These are phyloP conservation scores for Penicillium sp. DNA, from an alignment of 2,329 filamentous ascomycete species.

Conservation along the genomic window DNA sequence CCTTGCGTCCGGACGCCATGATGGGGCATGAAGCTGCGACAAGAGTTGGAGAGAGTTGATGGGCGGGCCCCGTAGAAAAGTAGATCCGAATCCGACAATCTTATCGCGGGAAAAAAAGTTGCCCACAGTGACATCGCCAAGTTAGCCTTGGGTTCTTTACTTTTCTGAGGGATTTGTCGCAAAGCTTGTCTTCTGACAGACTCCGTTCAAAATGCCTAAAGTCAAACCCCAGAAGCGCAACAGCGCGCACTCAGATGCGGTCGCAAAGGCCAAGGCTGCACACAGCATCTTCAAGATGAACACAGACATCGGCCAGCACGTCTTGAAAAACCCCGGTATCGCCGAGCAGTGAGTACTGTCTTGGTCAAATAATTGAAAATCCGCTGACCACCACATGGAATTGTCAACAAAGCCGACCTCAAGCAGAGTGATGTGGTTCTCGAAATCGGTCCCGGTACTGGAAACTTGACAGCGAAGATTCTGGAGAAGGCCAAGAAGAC, in stretches of 20 bases:
- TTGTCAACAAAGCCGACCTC: constrained; percentile 81
- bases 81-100: constrained; percentile 25
- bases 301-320: constrained; percentile 83
- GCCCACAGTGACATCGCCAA: constrained; percentile 9
- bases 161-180: background rate
- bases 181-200: background rate
- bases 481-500: constrained; percentile 80
- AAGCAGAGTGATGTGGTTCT: constrained; percentile 87
- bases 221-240: constrained; percentile 54
- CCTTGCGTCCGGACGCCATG: constrained; percentile 65
- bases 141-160: background rate
- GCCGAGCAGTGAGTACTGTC: constrained; percentile 56
- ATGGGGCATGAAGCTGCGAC: constrained; percentile 17
- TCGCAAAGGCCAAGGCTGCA: constrained; percentile 50
- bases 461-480: constrained; percentile 85
- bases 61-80: constrained; percentile 15
- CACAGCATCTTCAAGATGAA: constrained; percentile 99
- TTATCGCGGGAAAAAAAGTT: constrained; percentile 28
- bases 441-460: constrained; percentile 87
- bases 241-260: constrained; percentile 42
- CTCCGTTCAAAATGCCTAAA: constrained; percentile 52
- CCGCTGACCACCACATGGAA: constrained; percentile 33
- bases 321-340: constrained; percentile 87
- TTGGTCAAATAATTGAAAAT: background rate
- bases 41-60: constrained; percentile 6